Conservation (phyloP, 805 yeast genomes). For the Yarrowia keelungensis region DNA sequence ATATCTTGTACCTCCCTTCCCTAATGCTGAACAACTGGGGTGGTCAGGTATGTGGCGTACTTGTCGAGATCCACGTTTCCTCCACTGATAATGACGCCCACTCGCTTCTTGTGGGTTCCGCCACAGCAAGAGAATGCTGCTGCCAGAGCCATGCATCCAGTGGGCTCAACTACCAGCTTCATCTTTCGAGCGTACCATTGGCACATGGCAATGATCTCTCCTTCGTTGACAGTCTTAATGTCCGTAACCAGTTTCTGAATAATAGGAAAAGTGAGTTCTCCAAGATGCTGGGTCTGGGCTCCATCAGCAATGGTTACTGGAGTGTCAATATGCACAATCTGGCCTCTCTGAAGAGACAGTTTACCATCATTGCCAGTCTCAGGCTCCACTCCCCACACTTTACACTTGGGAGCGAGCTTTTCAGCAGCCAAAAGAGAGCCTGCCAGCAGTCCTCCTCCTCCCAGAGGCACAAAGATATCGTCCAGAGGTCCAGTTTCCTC, state of each 20-base stretch:
- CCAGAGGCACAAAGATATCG: constrained; percentile 60
- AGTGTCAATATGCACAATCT: constrained; percentile 41
- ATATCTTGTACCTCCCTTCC: background rate
- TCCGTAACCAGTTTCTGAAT: constrained; percentile 42
- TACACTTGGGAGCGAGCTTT: constrained; percentile 41
- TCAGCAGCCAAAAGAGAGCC: constrained; percentile 49
- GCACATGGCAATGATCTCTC: constrained; percentile 42
- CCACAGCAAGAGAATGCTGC: constrained; percentile 40
- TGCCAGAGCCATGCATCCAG: constrained; percentile 43
- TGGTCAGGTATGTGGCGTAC: constrained; percentile 36
- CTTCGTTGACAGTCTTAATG: constrained; percentile 43
- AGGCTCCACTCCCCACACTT: constrained; percentile 45
- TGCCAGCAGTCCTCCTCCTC: constrained; percentile 61
- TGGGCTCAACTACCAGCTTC: constrained; percentile 45
- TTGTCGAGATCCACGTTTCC: constrained; percentile 40
- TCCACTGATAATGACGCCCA: constrained; percentile 41
- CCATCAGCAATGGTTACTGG: constrained; percentile 45
- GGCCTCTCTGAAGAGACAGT: constrained; percentile 43
- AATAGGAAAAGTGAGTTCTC: constrained; percentile 42
- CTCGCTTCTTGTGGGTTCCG: constrained; percentile 38
- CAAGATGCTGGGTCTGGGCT: constrained; percentile 44
- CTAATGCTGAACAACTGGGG: constrained; percentile 10
- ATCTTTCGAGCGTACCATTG: constrained; percentile 43
- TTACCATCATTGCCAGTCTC: constrained; percentile 44
- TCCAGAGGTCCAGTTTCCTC: constrained; percentile 53